Percentiles rank a stretch among this genome's conserved stretches.
These are phyloP conservation scores for Venturia asperata DNA, from an alignment of 2,329 filamentous ascomycete species.

Conservation along the genomic window DNA sequence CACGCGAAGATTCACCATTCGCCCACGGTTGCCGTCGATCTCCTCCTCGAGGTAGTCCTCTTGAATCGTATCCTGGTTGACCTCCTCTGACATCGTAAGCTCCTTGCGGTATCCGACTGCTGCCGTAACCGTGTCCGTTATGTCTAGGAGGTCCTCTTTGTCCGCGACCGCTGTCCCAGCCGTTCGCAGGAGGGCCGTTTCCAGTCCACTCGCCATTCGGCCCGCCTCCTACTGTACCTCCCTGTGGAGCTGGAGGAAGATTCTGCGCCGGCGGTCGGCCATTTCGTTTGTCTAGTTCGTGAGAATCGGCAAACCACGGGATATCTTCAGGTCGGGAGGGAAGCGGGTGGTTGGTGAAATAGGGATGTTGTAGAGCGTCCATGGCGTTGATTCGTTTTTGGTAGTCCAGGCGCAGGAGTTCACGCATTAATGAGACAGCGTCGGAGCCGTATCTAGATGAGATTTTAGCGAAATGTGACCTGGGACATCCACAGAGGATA, in stretches of 20 bases:
- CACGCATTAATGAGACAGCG: conserved; percentile 71
- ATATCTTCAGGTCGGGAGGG: conserved; percentile 79
- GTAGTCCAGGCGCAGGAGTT: conserved; percentile 86
- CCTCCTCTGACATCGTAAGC: conserved; percentile 6
- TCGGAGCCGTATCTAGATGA: conserved; percentile 49
- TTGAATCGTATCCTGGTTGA: conserved; percentile 18
- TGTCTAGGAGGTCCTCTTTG: background rate
- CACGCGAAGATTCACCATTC: conserved; percentile 12
- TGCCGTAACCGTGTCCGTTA: background rate
- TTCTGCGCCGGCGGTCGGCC: conserved; percentile 79
- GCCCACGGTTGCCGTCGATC: conserved; percentile 19
- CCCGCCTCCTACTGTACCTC: conserved; percentile 69
- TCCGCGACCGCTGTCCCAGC: conserved; percentile 4
- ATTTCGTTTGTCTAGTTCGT: conserved; percentile 90
- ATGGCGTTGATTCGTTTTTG: conserved; percentile 82
- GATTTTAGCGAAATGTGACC: conserved; percentile 16
- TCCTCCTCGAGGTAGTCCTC: conserved; percentile 23
- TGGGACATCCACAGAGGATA: background rate
- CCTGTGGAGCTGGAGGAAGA: conserved; percentile 82
- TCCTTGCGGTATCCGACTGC: conserved; percentile 15
- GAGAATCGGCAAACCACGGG: conserved; percentile 88
- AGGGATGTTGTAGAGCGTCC: conserved; percentile 85
- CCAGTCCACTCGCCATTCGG: conserved; percentile 46
- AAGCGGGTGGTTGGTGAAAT: conserved; percentile 72
- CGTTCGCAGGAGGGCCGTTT: background rate